These are phyloP conservation scores for Monosporascus sp. DNA, from an alignment of 2,329 filamentous ascomycete species.

Conservation along the genomic window DNA sequence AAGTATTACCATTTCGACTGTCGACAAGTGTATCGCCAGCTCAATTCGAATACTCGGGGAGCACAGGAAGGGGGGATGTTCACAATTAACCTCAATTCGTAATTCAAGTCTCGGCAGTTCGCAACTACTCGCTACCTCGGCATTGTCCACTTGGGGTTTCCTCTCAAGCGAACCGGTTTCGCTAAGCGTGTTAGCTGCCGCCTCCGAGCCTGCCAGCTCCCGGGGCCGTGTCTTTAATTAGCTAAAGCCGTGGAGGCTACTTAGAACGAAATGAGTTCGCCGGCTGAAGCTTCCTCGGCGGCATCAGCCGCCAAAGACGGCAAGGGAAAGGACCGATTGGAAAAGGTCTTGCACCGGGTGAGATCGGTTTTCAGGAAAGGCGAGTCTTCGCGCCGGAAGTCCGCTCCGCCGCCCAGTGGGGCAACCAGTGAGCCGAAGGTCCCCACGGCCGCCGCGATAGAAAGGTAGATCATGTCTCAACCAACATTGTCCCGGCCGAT, in stretches of 20 bases:
- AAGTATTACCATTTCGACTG: background rate
- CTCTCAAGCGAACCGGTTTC: no score
- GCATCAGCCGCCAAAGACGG: constrained; percentile 19
- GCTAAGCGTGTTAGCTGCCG: no score
- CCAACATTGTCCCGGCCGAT: background rate
- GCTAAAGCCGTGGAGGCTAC: background rate
- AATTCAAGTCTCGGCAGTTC: background rate
- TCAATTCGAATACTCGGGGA: background rate
- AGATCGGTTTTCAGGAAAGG: constrained; percentile 45
- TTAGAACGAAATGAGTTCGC: constrained; percentile 17
- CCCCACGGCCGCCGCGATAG: constrained; percentile 6
- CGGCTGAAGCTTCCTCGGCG: constrained; percentile 7
- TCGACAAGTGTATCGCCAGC: background rate
- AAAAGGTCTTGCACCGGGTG: constrained; percentile 42
- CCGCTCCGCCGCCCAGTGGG: background rate
- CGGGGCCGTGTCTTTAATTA: no score
- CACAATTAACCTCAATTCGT: background rate
- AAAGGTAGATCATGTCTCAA: constrained; percentile 17
- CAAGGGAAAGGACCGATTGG: constrained; percentile 39
- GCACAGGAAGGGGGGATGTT: no score
- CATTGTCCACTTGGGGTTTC: no score
- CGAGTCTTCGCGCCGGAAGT: constrained; percentile 23
- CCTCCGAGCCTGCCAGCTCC: no score
- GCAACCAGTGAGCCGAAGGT: background rate
- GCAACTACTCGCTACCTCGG: background rate